Base-by-base conservation (phyloP, 441 rosid genomes). In the Pelargonium cotyledonis region DNA sequence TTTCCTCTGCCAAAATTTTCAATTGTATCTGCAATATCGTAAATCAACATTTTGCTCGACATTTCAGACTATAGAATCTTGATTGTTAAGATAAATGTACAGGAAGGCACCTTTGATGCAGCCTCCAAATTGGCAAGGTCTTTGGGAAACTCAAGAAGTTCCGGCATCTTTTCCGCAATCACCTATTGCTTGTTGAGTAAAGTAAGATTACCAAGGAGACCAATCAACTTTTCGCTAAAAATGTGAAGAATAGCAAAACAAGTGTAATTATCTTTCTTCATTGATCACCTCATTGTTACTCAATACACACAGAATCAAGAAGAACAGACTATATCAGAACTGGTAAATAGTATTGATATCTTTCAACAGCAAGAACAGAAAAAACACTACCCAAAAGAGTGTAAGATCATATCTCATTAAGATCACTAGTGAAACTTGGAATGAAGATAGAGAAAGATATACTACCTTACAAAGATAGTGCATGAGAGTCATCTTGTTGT, bases 381-480 rank as follows among this genome's bases (percentile, higher is more conserved):
- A 26, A 2, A 26, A 26, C 31, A 26, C 31, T 26, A 26, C 31
- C 31, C 31, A 2, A 26, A 26, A 26, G 31, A 26, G 31, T 26
- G 1, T 26, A 26, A 26, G 31, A 26, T 26, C 31, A 26, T 26
- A 26, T 26, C 31, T 26, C 31, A 26, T 26, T 2, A 26, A 26
- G 31, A 26, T 26, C 31, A 26, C 31, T 26, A 26, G 31, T 26
- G 4, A 41, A 29, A 14, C 49, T 10, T 40, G 15, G 8, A 62
- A 66, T 0, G 47, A 63, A 15, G 62, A 12, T 57, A 6, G 0
- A 71, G 12, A 29, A 68, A 26, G 16, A 12, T 8, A 40, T 18
- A 80, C 16, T 82, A 91, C 99, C 95, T 94, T 94, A 69, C 99
- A 94, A 60, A 94, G 97, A 86, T 91, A 94, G 78, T 94, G 99